A percentile compares a stretch with the other conserved stretches of the same genome.
Evolutionary conservation across 768 basidiomycete genomes (phyloP).

Genomic region (Saitozyma podzolica): DNA sequence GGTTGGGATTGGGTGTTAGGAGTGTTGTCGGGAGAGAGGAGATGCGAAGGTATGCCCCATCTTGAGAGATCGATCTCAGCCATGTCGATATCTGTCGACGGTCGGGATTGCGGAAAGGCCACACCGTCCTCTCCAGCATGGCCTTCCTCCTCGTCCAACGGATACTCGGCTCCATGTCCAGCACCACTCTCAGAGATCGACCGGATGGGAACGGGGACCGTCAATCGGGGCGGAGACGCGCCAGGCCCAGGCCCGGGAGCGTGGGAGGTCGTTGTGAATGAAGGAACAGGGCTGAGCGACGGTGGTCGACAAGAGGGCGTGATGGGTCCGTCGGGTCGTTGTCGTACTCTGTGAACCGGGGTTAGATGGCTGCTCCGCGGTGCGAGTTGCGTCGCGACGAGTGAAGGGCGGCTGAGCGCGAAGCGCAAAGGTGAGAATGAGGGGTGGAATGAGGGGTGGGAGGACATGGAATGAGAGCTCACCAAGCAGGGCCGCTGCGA

Average conservation of each 20-base stretch:
- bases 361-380: neutral
- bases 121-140: neutral
- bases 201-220: neutral
- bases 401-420: no score
- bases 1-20: neutral
- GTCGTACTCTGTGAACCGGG: slow-evolving; percentile 71
- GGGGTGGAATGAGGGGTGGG: slow-evolving; percentile 5
- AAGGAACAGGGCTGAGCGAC: slow-evolving; percentile 33
- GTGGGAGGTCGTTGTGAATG: slow-evolving; percentile 19
- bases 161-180: neutral
- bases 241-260: slow-evolving; percentile 1
- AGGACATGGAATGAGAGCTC: slow-evolving; percentile 39
- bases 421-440: neutral
- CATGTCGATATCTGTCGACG: neutral
- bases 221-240: neutral
- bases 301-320: slow-evolving; percentile 54
- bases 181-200: neutral
- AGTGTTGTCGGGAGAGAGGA: slow-evolving; percentile 11
- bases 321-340: slow-evolving; percentile 74
- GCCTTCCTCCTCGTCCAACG: neutral
- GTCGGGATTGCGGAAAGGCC: neutral
- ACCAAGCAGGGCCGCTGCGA: slow-evolving; percentile 85
- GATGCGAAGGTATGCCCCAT: slow-evolving; percentile 38
- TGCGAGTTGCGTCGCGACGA: neutral
- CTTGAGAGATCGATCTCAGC: slow-evolving; percentile 29